Evolutionary conservation across 2,329 filamentous ascomycete species (phyloP), one percentile per base, ranked within the genome.

Genomic region (Penicillium sp.): DNA sequence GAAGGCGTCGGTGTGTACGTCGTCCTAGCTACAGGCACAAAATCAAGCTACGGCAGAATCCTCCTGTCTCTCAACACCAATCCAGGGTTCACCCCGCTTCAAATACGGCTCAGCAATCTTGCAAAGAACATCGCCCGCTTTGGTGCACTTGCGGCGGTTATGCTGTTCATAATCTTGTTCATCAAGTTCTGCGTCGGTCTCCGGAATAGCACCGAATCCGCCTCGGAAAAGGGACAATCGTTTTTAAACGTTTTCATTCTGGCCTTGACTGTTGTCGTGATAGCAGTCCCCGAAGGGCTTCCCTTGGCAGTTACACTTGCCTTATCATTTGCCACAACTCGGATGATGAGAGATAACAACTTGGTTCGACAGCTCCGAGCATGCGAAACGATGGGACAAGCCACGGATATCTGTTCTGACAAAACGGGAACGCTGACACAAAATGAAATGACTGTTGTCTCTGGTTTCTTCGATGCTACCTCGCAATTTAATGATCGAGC

Each of bases 131-230:
- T 90, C 65, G 88, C 87, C 48, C 88, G 88, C 69, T 80, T 90
- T 30, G 88, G 88, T 47, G 59, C 36, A 37, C 69, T 68, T 47
- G 76, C 82, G 53, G 89, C 90, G 42, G 89, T 88, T 59, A 78
- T 93, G 9, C 80, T 96, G 44, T 96, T 96, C 73, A 79, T 92
- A 48, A 88, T 95, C 41, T 81, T 96, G 10, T 85, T 96, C 66
- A 91, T 96, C 76, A 84, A 90, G 65, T 96, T 95, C 70, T 80
- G n/a, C 79, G 84, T 9, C 90, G 87, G 82, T 74, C 91, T 30
- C 81, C 84, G 31, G 82, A 80, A 45, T 74, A 81, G 4, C 80
- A 91, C 78, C 91, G 5, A 89, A 85, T 45, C 77, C 82, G 5
- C 80, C n/a, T 49, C 55, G 3, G 51, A 55, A 26, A 57, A 50